phyloP scores from a whole-genome alignment of 345 rosid genomes.

The Salix suchowensis region DNA sequence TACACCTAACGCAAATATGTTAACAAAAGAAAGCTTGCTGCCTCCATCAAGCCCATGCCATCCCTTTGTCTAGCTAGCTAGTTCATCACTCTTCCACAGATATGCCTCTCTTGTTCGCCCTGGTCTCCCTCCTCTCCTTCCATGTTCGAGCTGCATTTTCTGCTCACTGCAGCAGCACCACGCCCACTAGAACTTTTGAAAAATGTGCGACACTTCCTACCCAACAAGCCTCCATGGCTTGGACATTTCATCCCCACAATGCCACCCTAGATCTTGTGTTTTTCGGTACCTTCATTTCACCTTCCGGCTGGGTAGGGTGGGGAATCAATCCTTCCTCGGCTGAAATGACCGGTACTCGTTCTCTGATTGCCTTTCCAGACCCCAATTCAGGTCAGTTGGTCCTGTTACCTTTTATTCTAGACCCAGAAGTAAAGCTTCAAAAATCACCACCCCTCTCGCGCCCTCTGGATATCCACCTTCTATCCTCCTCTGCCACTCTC shows the following conservation, averaged over 20 bases:
- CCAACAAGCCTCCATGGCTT: conserved; percentile 89
- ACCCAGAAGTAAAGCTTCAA: conserved; percentile 82
- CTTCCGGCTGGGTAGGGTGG: conserved; percentile 95
- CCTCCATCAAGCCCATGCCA: not conserved
- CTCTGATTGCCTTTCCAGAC: conserved; percentile 81
- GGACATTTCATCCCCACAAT: conserved; percentile 84
- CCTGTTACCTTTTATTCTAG: conserved; percentile 68
- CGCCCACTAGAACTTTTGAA: conserved; percentile 52
- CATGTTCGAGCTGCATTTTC: conserved; percentile 29
- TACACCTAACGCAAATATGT: conserved; percentile 16
- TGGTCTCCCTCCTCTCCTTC: conserved; percentile 25
- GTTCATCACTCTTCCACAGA: not conserved
- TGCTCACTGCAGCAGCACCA: conserved; percentile 54
- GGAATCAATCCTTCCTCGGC: conserved; percentile 77
- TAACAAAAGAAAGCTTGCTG: conserved; percentile 12
- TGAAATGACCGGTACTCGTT: conserved; percentile 80
- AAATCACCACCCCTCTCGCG: conserved; percentile 75
- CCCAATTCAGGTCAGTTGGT: conserved; percentile 80
- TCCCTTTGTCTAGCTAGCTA: not conserved
- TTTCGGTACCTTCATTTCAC: conserved; percentile 89
- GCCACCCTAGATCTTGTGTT: conserved; percentile 76
- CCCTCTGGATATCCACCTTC: conserved; percentile 64
- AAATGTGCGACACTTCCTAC: conserved; percentile 82
- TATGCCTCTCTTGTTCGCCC: conserved; percentile 20
- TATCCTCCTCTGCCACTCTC: conserved; percentile 74